Evolutionary conservation across 1,284 basidiomycete genomes (phyloP), one percentile per base, ranked within the genome.

Genomic region (Ceratobasidium theobromae): DNA sequence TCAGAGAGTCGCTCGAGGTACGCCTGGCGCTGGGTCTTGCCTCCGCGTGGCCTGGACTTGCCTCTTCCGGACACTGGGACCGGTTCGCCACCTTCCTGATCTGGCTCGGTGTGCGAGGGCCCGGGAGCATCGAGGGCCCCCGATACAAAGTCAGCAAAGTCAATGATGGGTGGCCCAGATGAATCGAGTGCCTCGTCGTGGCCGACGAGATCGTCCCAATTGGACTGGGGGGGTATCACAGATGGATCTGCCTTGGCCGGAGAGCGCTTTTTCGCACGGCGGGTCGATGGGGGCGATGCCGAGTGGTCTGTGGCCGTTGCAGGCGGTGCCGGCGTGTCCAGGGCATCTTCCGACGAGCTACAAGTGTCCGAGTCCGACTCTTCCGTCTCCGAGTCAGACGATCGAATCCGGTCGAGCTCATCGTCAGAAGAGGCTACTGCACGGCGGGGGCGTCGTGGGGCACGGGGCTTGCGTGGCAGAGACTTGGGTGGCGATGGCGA

Each of bases 131-230:
- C 60, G 49, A 43, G 72, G 14, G 77, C 71, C 32, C 80, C 73
- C 35, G 74, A 76, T 62, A 80, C 79, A 69, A 92, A 82, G 65
- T 91, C 86, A 57, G 84, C 81, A 73, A 91, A 92, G 71, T 91
- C 87, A 71, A 92, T 86, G 69, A 91, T 86, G 30, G 89, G 90
- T 4, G 92, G 79, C n/a, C 84, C 82, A n/a, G n/a, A n/a, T 3
- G 81, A 81, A 53, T 80, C 76, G 21, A 82, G 86, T 69, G 84
- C 81, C 74, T 90, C 86, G 55, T 86, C 86, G n/a, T 84, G 81
- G n/a, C 65, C 58, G 9, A 90, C 87, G 83, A 90, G 87, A 73
- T 92, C 88, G 6, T 88, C 87, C 90, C 90, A 92, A 16, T 66
- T 52, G 6, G 68, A 33, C 21, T 38, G 68, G 58, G 23, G 41